phyloP scores from a whole-genome alignment of 306 rosid species.

The Elaeagnus macrophylla region DNA sequence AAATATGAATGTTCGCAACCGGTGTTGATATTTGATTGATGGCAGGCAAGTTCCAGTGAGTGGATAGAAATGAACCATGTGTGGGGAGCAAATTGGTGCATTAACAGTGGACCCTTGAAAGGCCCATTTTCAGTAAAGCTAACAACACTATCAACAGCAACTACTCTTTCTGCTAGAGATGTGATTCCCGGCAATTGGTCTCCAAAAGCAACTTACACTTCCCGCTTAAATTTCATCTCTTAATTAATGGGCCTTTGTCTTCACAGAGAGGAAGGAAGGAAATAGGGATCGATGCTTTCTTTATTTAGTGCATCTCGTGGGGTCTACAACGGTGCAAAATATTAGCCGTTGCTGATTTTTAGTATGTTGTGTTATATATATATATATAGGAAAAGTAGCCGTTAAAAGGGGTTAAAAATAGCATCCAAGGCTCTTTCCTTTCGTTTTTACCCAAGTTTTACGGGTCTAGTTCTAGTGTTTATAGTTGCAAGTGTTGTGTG shows the following conservation, averaged over 20 bases:
- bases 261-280: background rate
- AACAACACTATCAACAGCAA: constrained; percentile 50
- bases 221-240: constrained; percentile 50
- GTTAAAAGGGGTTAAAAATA: constrained; percentile 25
- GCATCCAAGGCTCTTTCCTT: constrained; percentile 27
- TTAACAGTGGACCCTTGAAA: constrained; percentile 47
- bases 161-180: constrained; percentile 50
- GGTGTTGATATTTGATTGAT: background rate
- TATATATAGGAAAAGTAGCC: constrained; percentile 25
- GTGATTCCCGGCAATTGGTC: constrained; percentile 78
- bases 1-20: no score
- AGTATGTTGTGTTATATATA: constrained; percentile 1
- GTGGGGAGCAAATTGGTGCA: constrained; percentile 90
- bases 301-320: background rate
- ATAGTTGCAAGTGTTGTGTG: constrained; percentile 18
- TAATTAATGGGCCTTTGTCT: background rate
- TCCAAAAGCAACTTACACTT: constrained; percentile 71
- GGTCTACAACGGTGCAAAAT: constrained; percentile 9
- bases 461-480: background rate
- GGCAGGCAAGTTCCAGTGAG: constrained; percentile 62
- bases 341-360: constrained; percentile 28
- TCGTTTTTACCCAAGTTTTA: constrained; percentile 3
- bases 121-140: constrained; percentile 88
- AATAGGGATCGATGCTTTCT: constrained; percentile 1
- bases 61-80: constrained; percentile 74